Conservation (phyloP, 1,284 basidiomycete genomes). For the Phellopilus nigrolimitatus region DNA sequence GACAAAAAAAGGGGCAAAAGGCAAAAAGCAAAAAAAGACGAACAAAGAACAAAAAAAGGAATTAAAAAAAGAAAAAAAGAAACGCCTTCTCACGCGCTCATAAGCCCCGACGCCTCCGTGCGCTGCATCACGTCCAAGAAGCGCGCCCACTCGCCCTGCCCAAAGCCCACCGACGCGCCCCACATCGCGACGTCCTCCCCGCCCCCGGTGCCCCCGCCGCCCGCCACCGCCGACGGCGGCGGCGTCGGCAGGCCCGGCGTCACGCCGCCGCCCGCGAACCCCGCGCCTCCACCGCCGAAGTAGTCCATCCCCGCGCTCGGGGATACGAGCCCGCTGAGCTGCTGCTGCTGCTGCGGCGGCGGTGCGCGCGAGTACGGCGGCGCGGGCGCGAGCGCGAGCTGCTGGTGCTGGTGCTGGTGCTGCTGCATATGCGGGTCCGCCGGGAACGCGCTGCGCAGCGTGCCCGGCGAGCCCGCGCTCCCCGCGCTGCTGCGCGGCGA, state of each 20-base stretch:
- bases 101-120: no score
- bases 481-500: slow-evolving; percentile 13
- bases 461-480: slow-evolving; percentile 13
- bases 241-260: no score
- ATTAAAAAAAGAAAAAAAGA: background rate
- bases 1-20: no score
- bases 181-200: no score
- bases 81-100: background rate
- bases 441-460: background rate
- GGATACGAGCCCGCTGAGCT: slow-evolving; percentile 17
- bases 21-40: no score
- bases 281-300: no score
- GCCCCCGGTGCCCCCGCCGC: no score
- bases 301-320: slow-evolving; percentile 13
- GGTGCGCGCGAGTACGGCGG: slow-evolving; percentile 12
- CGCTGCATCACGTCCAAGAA: no score
- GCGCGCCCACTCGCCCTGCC: no score
- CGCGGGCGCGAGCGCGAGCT: slow-evolving; percentile 23
- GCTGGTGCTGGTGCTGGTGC: slow-evolving; percentile 31
- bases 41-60: background rate
- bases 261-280: no score
- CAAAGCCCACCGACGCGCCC: no score
- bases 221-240: no score
- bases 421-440: background rate
- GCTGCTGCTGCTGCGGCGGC: slow-evolving; percentile 18